phyloP scores from a whole-genome alignment of 176 grass and related monocot genomes.

The Phragmites australis region DNA sequence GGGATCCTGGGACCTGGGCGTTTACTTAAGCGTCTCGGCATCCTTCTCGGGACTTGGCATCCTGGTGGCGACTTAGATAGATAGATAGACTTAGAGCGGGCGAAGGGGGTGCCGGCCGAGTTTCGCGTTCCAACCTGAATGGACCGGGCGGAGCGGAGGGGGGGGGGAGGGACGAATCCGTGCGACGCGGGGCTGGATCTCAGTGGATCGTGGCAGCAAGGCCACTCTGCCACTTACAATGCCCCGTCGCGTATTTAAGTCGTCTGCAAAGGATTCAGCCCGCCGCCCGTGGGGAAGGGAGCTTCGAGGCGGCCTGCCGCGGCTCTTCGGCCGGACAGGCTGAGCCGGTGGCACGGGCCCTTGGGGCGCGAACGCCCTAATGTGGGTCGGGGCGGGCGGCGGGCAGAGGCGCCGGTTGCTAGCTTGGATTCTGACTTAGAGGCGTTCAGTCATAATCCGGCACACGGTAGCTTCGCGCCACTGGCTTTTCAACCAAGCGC shows the following conservation, averaged over 20 bases:
- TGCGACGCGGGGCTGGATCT: slow-evolving; percentile 50
- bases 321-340: not conserved
- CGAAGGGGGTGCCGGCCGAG: too few species aligned
- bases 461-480: slow-evolving; percentile 59
- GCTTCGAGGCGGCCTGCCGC: slow-evolving; percentile 26
- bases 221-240: slow-evolving; percentile 70
- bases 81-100: too few species aligned
- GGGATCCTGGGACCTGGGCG: too few species aligned
- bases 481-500: slow-evolving; percentile 31
- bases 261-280: slow-evolving; percentile 48
- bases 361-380: slow-evolving; percentile 30
- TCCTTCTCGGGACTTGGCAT: too few species aligned
- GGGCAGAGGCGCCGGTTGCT: slow-evolving; percentile 37
- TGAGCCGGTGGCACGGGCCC: not conserved
- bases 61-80: too few species aligned
- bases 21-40: too few species aligned
- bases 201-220: slow-evolving; percentile 69
- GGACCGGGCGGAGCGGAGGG: too few species aligned
- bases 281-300: slow-evolving; percentile 34
- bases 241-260: slow-evolving; percentile 57
- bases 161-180: slow-evolving; percentile 31
- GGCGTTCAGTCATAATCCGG: slow-evolving; percentile 53
- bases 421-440: slow-evolving; percentile 68
- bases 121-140: too few species aligned
- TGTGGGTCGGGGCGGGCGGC: slow-evolving; percentile 23